These are phyloP conservation scores for Podochytrium sp. DNA, from an alignment of 192 early-diverging fungal species.

Conservation along the genomic window DNA sequence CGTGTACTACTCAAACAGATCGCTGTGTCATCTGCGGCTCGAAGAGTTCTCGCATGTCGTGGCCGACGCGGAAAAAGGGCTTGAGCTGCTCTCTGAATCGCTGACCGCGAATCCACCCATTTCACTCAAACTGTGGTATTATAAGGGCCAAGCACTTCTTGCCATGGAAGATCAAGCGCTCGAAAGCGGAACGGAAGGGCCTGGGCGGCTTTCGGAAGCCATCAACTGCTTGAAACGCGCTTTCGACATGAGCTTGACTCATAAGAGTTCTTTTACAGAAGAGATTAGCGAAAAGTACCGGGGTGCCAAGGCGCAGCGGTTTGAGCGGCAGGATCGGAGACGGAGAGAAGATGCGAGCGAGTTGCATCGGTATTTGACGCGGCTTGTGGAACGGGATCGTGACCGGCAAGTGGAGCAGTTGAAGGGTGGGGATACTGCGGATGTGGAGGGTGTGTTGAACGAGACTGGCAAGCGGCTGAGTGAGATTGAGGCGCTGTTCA, in stretches of 20 bases:
- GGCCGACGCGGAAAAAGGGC: constrained; percentile 66
- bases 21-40: constrained; percentile 72
- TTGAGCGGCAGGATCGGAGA: constrained; percentile 65
- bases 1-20: constrained; percentile 83
- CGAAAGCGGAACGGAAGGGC: constrained; percentile 1
- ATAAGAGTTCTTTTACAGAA: constrained; percentile 60
- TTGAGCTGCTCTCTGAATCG: constrained; percentile 63
- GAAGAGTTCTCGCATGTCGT: constrained; percentile 59
- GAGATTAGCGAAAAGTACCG: constrained; percentile 66
- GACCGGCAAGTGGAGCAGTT: constrained; percentile 37
- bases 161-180: constrained; percentile 9
- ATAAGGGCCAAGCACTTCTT: constrained; percentile 25
- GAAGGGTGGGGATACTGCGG: constrained; percentile 1
- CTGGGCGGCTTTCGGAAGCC: constrained; percentile 19
- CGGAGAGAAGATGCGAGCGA: constrained; percentile 63
- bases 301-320: constrained; percentile 69
- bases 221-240: constrained; percentile 43
- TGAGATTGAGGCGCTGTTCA: constrained; percentile 49
- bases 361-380: constrained; percentile 61
- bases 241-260: constrained; percentile 62
- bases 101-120: neutral
- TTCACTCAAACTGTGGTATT: constrained; percentile 17
- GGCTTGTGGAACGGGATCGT: constrained; percentile 64
- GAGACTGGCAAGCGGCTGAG: constrained; percentile 24
- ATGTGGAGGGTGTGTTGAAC: constrained; percentile 40